Base-by-base conservation (phyloP, 805 yeast genomes). In the Lipomyces mesembrius region DNA sequence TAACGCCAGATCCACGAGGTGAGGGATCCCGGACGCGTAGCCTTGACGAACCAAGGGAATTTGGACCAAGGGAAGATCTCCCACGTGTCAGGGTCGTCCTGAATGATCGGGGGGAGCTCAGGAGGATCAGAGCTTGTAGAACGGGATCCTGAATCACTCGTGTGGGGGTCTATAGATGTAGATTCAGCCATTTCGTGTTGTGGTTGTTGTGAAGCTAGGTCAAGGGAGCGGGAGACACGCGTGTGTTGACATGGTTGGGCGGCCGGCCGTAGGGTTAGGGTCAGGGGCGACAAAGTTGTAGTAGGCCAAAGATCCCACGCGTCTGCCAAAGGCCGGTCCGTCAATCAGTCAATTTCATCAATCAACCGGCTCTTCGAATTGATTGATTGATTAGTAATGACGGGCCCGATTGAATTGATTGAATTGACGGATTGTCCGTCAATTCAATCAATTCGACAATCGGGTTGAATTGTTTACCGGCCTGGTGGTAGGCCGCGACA, bases 151-250 rank as follows among this genome's bases (percentile, higher is more conserved):
- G 53, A 49, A 49, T 49, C 53, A 49, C 53, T 49, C 53, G 53
- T 49, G 9, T 49, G 25, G 5, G 25, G 22, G 53, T n/a, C 53
- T 49, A 49, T 49, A 35, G 25, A 49, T 49, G 53, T 49, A 49
- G 22, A 49, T 49, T 49, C 53, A 49, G 53, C 53, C 53, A n/a
- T n/a, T n/a, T 49, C 53, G 22, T n/a, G n/a, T 49, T n/a, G 53
- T 49, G 14, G 39, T 35, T 11, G 39, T 35, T 35, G 39, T 7
- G 14, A 35, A 35, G 39, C 39, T 35, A 35, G 39, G 39, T 35
- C 39, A 35, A 35, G 39, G 39, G 39, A 35, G 1, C 5, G 14
- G 39, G 39, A 35, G 5, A 25, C 27, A 35, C 39, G 39, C 39
- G 39, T 9, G 39, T 35, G 11, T 35, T 35, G 29, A 27, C 29